These are phyloP conservation scores for Dionaea muscipula DNA, from an alignment of 179 eudicot species.

Conservation along the genomic window DNA sequence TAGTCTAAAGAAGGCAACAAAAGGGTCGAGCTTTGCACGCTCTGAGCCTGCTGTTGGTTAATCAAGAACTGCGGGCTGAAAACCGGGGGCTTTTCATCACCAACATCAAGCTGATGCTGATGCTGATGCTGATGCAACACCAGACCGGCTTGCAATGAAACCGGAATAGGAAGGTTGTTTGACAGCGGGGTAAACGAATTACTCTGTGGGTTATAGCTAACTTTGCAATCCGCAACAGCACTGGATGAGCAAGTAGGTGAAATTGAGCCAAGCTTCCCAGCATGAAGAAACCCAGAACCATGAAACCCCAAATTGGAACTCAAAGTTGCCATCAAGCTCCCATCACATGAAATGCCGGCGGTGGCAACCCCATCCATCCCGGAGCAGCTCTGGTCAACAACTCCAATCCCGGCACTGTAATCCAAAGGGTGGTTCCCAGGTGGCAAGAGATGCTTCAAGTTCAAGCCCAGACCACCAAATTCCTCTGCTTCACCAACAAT, in stretches of 20 bases:
- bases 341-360: slow-evolving; percentile 13
- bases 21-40: slow-evolving; percentile 35
- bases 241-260: slow-evolving; percentile 4
- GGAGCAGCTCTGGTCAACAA: slow-evolving; percentile 18
- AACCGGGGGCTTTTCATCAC: slow-evolving; percentile 34
- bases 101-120: slow-evolving; percentile 18
- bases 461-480: slow-evolving; percentile 30
- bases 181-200: neutral
- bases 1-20: slow-evolving; percentile 24
- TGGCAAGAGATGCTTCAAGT: slow-evolving; percentile 42
- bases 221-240: slow-evolving; percentile 1
- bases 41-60: slow-evolving; percentile 40
- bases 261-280: neutral
- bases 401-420: slow-evolving; percentile 27
- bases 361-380: neutral
- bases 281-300: slow-evolving; percentile 5
- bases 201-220: neutral
- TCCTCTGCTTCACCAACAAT: slow-evolving; percentile 57
- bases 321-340: slow-evolving; percentile 10
- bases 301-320: slow-evolving; percentile 9
- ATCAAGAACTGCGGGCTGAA: slow-evolving; percentile 38
- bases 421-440: slow-evolving; percentile 10
- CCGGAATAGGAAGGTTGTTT: neutral
- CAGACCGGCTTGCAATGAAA: slow-evolving; percentile 18
- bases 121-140: slow-evolving; percentile 4